Base-by-base conservation (phyloP, 140 eudicot species). In the Cichorium intybus region DNA sequence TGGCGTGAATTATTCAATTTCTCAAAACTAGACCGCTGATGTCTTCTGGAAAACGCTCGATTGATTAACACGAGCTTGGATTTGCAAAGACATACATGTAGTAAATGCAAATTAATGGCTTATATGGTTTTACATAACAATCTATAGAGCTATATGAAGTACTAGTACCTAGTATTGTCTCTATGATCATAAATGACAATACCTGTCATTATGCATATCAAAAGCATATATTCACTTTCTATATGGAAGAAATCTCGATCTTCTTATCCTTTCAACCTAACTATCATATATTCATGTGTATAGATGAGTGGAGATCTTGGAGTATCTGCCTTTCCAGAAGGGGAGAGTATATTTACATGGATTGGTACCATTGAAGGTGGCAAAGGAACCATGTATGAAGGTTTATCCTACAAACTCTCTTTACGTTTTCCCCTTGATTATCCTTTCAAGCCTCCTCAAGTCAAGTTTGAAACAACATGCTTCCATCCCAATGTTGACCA, bases 401-500 rank as follows among this genome's bases (percentile, higher is more conserved):
- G 95, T 52, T 81, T 85, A 71, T 78, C 90, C 16, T 89, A 78
- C 73, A 89, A 83, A 70, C 95, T 89, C 34, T 85, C 95, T 5
- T 70, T 85, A 69, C 85, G 73, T 5, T 85, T 89, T 61, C 96
- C 96, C 2, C 49, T 80, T 11, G 95, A 89, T 43, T 89, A 89
- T 68, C 95, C 95, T 46, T 89, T 85, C 79, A 89, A 89, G 69
- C 97, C 97, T 1, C 97, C 97, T 60, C 88, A 81, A 48, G 88
- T 89, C 35, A 89, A 80, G 81, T 89, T 89, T 62, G 95, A 85
- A 71, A 89, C 97, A 3, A 68, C 69, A 82, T 89, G 97, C 81
- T 89, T 85, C 63, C 97, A 89, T 81, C 97, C 97, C 24, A 89
- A 89, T 58, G 85, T 89, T 3, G 95, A 89, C 58, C 95, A 85